Percentiles rank a stretch among this genome's conserved stretches.
Evolutionary conservation across 1,284 basidiomycete species (phyloP).

Genomic region (Apiotrichum mycotoxinovorans): DNA sequence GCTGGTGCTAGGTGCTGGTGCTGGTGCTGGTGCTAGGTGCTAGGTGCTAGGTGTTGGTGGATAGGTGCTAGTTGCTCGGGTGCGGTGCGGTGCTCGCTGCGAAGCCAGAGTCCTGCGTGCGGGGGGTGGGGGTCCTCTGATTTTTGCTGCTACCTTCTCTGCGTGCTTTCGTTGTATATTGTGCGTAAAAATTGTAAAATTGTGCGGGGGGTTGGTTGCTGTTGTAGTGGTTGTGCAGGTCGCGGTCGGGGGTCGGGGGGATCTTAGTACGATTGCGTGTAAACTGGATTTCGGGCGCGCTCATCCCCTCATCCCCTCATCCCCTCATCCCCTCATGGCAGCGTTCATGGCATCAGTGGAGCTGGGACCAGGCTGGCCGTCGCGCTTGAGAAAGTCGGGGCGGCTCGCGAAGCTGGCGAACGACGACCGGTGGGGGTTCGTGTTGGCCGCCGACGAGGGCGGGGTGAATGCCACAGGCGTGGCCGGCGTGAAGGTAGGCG

Average conservation of each 20-base stretch:
- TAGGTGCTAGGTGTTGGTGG: constrained; percentile 1
- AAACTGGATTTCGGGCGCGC: too few species aligned
- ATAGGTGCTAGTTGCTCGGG: not conserved
- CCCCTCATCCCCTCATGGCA: constrained; percentile 4
- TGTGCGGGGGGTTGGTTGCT: too few species aligned
- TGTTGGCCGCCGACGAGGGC: not conserved
- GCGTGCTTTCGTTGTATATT: too few species aligned
- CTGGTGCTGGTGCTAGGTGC: constrained; percentile 1
- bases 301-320: too few species aligned
- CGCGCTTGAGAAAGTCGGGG: constrained; percentile 18
- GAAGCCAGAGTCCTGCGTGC: too few species aligned
- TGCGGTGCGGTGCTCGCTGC: not conserved
- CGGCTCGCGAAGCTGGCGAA: constrained; percentile 1
- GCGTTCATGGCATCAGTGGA: constrained; percentile 19
- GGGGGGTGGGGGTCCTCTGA: too few species aligned
- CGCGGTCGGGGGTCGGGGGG: too few species aligned
- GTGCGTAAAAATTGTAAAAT: too few species aligned
- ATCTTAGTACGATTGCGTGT: too few species aligned
- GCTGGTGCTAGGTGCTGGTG: constrained; percentile 1
- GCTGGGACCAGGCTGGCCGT: constrained; percentile 6
- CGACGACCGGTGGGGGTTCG: too few species aligned
- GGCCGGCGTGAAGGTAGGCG: constrained; percentile 1
- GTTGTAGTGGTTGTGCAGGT: too few species aligned
- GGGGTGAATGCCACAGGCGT: not conserved
- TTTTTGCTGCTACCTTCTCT: too few species aligned